Conservation (phyloP, 257 asterid species). For the Fraxinus anomala region DNA sequence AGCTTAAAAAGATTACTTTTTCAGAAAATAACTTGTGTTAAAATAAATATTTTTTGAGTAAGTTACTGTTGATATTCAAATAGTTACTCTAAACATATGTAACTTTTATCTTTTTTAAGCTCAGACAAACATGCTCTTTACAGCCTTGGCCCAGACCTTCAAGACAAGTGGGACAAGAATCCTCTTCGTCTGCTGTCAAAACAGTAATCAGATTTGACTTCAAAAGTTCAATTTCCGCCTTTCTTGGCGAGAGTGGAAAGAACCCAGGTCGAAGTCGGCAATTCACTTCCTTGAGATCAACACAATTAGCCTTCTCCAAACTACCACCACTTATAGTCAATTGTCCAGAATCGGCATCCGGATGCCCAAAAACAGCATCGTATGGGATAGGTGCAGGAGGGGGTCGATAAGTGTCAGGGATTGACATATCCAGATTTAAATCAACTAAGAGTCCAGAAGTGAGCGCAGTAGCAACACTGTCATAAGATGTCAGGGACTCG, state of each 20-base stretch:
- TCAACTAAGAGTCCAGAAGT: constrained; percentile 51
- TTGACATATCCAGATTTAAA: constrained; percentile 61
- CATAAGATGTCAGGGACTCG: constrained; percentile 63
- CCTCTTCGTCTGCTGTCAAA: constrained; percentile 49
- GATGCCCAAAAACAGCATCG: constrained; percentile 55
- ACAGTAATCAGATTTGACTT: constrained; percentile 34
- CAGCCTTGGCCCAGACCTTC: constrained; percentile 49
- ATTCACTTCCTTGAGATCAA: constrained; percentile 41
- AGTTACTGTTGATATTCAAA: background rate
- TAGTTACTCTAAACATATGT: background rate
- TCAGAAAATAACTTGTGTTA: too few species aligned
- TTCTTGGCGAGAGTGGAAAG: constrained; percentile 44
- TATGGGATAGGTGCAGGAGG: constrained; percentile 79
- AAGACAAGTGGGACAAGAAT: constrained; percentile 80
- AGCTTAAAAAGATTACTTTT: background rate
- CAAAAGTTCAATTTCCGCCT: constrained; percentile 40
- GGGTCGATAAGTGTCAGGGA: constrained; percentile 60
- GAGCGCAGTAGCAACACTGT: constrained; percentile 47
- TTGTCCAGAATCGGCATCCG: constrained; percentile 32
- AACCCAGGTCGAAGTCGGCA: constrained; percentile 36
- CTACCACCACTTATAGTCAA: constrained; percentile 29
- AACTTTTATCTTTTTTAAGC: background rate
- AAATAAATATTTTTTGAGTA: background rate
- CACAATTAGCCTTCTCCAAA: constrained; percentile 28
- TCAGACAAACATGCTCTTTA: background rate